These are phyloP conservation scores for Pilaira anomala DNA, from an alignment of 192 early-diverging fungal species.

Conservation along the genomic window DNA sequence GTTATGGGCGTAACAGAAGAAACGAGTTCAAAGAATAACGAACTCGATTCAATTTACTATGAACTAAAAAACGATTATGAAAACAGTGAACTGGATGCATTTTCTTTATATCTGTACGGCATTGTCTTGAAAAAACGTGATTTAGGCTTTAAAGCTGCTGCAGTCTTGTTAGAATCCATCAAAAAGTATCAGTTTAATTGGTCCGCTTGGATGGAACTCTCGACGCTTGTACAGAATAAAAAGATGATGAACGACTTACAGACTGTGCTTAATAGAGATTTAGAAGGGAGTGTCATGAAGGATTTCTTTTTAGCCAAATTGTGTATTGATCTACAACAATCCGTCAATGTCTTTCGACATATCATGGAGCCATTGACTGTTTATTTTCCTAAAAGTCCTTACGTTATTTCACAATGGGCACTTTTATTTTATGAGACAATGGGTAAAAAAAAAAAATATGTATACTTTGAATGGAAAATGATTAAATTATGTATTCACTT, in stretches of 20 bases:
- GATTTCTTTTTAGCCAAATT: slow-evolving; percentile 54
- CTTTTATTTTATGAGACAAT: slow-evolving; percentile 57
- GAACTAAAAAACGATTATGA: slow-evolving; percentile 45
- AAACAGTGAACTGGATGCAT: slow-evolving; percentile 55
- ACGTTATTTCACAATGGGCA: slow-evolving; percentile 61
- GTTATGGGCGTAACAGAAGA: slow-evolving; percentile 53
- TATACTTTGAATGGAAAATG: not conserved
- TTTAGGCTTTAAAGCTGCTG: slow-evolving; percentile 42
- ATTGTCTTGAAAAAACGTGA: slow-evolving; percentile 44
- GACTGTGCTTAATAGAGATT: slow-evolving; percentile 6
- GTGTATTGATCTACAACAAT: slow-evolving; percentile 47
- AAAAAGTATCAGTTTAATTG: slow-evolving; percentile 78
- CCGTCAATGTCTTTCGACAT: slow-evolving; percentile 29
- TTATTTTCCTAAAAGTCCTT: slow-evolving; percentile 60
- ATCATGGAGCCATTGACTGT: slow-evolving; percentile 41
- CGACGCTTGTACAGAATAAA: slow-evolving; percentile 35
- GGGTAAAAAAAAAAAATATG: slow-evolving; percentile 10
- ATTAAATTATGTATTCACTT: not conserved
- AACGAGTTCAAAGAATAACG: slow-evolving; percentile 41
- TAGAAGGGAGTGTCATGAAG: slow-evolving; percentile 33
- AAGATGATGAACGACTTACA: slow-evolving; percentile 25
- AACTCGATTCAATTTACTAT: slow-evolving; percentile 42
- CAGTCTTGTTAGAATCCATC: slow-evolving; percentile 64
- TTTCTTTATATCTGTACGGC: slow-evolving; percentile 68
- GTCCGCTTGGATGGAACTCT: slow-evolving; percentile 88